These are phyloP conservation scores for Pichia cactophila DNA, from an alignment of 1,139 yeast genomes.

Conservation along the genomic window DNA sequence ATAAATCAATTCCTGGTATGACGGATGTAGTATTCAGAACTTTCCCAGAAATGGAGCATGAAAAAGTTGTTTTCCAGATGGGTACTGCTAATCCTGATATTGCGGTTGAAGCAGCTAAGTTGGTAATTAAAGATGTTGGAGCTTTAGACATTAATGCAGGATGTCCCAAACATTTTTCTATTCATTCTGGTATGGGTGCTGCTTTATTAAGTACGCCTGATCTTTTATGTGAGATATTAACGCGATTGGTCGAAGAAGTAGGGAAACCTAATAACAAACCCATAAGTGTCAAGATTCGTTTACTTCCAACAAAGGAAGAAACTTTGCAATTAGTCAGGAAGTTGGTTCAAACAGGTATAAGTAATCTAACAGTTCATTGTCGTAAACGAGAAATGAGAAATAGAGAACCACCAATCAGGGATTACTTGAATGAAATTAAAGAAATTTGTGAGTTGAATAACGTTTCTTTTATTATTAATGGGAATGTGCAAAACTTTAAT, in stretches of 20 bases:
- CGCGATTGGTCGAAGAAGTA: constrained; percentile 62
- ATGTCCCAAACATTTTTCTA: constrained; percentile 79
- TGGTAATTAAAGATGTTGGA: constrained; percentile 77
- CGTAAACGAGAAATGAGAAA: constrained; percentile 87
- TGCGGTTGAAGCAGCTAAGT: constrained; percentile 80
- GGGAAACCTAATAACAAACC: constrained; percentile 74
- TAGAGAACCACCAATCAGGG: constrained; percentile 69
- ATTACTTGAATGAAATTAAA: constrained; percentile 54
- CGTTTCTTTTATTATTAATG: constrained; percentile 74
- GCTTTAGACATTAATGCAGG: constrained; percentile 95
- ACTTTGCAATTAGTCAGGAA: constrained; percentile 55
- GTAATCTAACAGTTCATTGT: constrained; percentile 84
- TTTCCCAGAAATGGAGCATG: constrained; percentile 50
- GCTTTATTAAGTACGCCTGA: constrained; percentile 82
- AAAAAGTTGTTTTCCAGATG: constrained; percentile 72
- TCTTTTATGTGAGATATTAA: constrained; percentile 57
- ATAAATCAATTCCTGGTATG: constrained; percentile 35
- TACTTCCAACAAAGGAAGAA: constrained; percentile 54
- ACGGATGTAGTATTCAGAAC: constrained; percentile 60
- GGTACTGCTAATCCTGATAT: constrained; percentile 80
- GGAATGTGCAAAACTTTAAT: constrained; percentile 50
- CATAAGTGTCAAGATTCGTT: constrained; percentile 85
- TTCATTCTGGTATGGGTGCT: constrained; percentile 97
- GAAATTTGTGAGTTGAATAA: constrained; percentile 53
- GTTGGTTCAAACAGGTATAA: constrained; percentile 72